Base-by-base conservation (phyloP, 2,329 filamentous ascomycete species). In the Verticillium klebahnii region DNA sequence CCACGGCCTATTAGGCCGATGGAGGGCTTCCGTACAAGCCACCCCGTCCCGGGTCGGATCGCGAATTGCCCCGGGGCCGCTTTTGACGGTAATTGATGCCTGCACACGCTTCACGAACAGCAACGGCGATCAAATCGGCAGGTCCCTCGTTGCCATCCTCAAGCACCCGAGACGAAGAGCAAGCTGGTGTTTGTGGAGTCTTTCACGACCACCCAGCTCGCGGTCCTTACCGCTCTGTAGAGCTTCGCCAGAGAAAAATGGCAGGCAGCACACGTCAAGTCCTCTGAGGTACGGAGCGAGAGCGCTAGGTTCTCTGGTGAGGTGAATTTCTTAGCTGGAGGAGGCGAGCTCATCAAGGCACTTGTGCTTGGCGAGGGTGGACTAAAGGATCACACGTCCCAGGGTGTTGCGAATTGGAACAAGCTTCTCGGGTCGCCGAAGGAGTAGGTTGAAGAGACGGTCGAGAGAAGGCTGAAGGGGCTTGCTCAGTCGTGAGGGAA, bases 201-300 rank as follows among this genome's bases (percentile, higher is more conserved):
- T 6, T 80, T 84, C 62, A 75, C 75, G 17, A 77, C 77, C 0
- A 78, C 76, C 1, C 83, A 85, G 69, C 76, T 76, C 1, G 74
- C 84, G 55, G 69, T 86, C 2, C 66, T 85, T 1, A 5, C 37
- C 14, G 37, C 37, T 15, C 37, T 40, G 37, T 17, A 40, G 32
- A 61, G 40, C 52, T 1, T 40, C 1, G 52, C 36, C 8, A 52
- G 61, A 2, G 17, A 60, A 37, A 25, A 50, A 3, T 62, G 57
- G 57, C 56, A 60, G 12, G 32, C 25, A 2, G n/a, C 36, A 1
- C 8, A 60, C n/a, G 45, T 54, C 11, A 17, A 29, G 15, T 60
- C 58, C 5, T 12, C 54, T 9, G 32, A 9, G 9, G 17, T 55
- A 17, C 23, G 58, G n/a, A 5, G 25, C 31, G 14, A 60, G 2